phyloP scores from a whole-genome alignment of 2,329 filamentous ascomycete species.

The Fusarium abutilonis region DNA sequence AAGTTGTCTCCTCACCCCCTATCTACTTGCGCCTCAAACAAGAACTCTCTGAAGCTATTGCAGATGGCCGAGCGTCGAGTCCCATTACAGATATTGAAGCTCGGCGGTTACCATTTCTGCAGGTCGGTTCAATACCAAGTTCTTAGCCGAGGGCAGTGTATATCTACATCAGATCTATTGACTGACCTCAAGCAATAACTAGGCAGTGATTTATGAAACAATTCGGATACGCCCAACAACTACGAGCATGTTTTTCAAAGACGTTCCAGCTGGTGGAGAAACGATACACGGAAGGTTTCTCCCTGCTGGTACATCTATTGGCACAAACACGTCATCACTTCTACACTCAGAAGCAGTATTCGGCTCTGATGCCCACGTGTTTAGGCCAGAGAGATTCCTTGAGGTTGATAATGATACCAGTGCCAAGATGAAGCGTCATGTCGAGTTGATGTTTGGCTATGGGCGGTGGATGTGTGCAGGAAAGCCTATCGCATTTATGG shows the following conservation, averaged over 20 bases:
- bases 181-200: not conserved
- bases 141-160: not conserved
- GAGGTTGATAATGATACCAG: not conserved
- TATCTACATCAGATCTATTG: not conserved
- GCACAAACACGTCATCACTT: not conserved
- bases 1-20: not conserved
- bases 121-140: not conserved
- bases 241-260: constrained; percentile 4
- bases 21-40: not conserved
- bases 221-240: not conserved
- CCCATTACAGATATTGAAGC: not conserved
- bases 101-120: not conserved
- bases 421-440: constrained; percentile 1
- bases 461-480: constrained; percentile 8
- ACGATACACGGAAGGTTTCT: not conserved
- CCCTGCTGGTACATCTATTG: constrained; percentile 1
- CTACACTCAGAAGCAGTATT: not conserved
- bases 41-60: not conserved
- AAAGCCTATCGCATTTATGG: constrained; percentile 1
- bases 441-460: constrained; percentile 6
- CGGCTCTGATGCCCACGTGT: not conserved
- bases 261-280: not conserved
- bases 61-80: not conserved
- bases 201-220: constrained; percentile 1
- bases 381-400: constrained; percentile 1